phyloP scores from a whole-genome alignment of 345 rosid species.

The rapeseed (Brassica napus) region DNA sequence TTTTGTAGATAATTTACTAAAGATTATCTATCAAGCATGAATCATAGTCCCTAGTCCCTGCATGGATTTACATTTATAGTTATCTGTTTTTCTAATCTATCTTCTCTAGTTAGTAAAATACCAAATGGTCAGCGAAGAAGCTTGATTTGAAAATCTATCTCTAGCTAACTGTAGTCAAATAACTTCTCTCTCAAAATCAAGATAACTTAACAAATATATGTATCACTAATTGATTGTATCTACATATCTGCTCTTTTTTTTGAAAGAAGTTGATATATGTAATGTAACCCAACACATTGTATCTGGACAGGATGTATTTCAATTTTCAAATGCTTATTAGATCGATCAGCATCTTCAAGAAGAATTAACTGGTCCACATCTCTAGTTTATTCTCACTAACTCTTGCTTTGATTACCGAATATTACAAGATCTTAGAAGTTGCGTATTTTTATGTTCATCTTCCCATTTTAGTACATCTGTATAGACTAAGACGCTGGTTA shows the following conservation, averaged over 20 bases:
- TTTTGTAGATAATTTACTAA: not conserved
- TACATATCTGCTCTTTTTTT: slow-evolving; percentile 14
- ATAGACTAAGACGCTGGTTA: not conserved
- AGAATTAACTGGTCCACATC: slow-evolving; percentile 22
- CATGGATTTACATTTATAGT: not conserved
- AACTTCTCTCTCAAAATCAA: no score
- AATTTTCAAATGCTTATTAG: not conserved
- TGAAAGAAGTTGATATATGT: slow-evolving; percentile 23
- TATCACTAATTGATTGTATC: slow-evolving; percentile 16
- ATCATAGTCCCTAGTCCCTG: not conserved
- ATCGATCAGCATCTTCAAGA: slow-evolving; percentile 19
- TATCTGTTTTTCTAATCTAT: not conserved
- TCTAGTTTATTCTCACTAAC: slow-evolving; percentile 21
- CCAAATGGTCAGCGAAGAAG: not conserved
- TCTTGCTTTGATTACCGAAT: slow-evolving; percentile 25
- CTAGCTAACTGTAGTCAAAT: no score
- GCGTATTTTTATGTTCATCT: not conserved
- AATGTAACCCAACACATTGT: slow-evolving; percentile 32
- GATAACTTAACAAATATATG: no score
- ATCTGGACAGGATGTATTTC: slow-evolving; percentile 20
- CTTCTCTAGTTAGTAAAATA: not conserved
- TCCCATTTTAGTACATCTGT: not conserved
- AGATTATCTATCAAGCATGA: not conserved
- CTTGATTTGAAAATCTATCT: not conserved
- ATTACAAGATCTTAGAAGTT: not conserved